Base-by-base conservation (phyloP, 179 eudicot genomes). In the Amaranthus tricolor region DNA sequence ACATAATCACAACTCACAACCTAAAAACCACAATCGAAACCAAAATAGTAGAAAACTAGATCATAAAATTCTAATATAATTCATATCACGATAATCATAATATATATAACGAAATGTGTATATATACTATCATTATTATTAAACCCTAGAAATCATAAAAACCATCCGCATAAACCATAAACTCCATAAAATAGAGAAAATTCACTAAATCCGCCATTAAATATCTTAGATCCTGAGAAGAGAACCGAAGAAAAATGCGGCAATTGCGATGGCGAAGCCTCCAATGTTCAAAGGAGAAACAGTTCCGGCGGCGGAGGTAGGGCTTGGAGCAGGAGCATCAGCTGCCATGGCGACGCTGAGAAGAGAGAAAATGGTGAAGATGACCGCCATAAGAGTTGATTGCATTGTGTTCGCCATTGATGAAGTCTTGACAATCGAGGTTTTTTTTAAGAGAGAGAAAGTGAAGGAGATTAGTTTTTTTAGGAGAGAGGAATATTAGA, bases 321-420 rank as follows among this genome's bases (percentile, higher is more conserved):
- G 89, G 54, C 84, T 74, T 9, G 91, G 91, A 10, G 89, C 89
- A 6, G 89, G 91, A 4, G 87, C 84, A 0, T 86, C 89, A 47
- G 82, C 86, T 6, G 89, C 86, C 59, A 72, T 48, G 76, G 76
- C 61, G 44, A 77, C 14, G 68, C 71, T 81, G 60, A 83, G 17
- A 78, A 84, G 76, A 31, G 84, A 52, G 61, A 77, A 13, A 15
- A 72, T 54, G 68, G 72, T 68, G 66, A 80, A 9, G 44, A 71
- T 2, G 54, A 77, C 60, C 12, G 73, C 84, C 74, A 79, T 75
- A 56, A 79, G 31, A 19, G 81, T 47, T 10, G 77, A 9, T 48
- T 77, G 73, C 59, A 66, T 55, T 55, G 76, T 47, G 17, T 17
- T 55, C 8, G 89, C 86, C 89, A 88, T 88, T 83, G 17, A 31